Base-by-base conservation (phyloP, 371 early-diverging fungal genomes). In the Dipsacomyces acuminosporus region DNA sequence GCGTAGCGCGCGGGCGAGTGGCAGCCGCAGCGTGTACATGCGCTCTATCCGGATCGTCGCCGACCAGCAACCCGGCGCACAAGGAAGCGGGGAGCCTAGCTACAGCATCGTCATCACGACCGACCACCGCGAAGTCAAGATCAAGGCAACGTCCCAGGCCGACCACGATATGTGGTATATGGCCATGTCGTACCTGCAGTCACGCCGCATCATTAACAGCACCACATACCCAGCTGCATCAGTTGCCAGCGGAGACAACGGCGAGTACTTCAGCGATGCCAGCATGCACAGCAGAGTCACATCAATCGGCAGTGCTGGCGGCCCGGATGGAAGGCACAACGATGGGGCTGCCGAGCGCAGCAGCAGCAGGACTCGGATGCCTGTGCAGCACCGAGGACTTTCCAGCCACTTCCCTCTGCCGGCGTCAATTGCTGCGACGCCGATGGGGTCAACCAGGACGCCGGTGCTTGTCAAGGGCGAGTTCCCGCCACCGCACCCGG, bases 141-240 rank as follows among this genome's bases (percentile, higher is more conserved):
- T 89, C 61, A 87, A 80, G 40, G 89, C 89, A 1, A 78, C 77
- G 5, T 78, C 71, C 13, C 77, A 80, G 45, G 77, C 78, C 14
- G 80, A 80, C 34, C 89, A 89, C 54, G 82, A 84, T 13, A 64
- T 77, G 30, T 89, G 89, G 89, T 78, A 69, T 59, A 72, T 77
- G 69, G 82, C 76, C 1, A 55, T 75, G 55, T 55, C 71, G 33
- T 75, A 71, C 43, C 53, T 75, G 45, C 76, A 71, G 47, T 51
- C 71, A 17, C 60, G 71, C 8, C 71, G 59, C 42, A 71, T 71
- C 52, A 74, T 75, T 36, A 61, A 73, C 22, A 59, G 67, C 59
- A 60, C 48, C 24, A 65, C 72, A 14, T 67, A 67, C 14, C 69
- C 63, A 6, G 30, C 69, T 21, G 36, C 43, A 24, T 40, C 65